Percentiles rank a stretch among this genome's conserved stretches.
Evolutionary conservation across 257 asterid genomes (phyloP).

Genomic region (Lavandula angustifolia): DNA sequence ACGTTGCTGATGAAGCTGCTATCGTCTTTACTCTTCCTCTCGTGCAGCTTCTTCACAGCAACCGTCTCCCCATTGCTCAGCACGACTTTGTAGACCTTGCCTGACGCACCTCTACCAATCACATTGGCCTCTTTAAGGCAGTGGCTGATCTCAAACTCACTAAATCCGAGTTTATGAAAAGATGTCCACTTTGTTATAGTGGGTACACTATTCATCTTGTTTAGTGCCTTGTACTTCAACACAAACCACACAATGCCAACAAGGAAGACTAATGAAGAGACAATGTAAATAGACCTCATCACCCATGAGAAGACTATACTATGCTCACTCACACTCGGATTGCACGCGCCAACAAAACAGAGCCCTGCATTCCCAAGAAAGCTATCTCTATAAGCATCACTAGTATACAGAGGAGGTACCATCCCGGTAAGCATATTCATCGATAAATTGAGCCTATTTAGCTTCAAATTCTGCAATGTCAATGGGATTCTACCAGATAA

Average conservation of each 20-base stretch:
- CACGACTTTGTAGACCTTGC: conserved; percentile 68
- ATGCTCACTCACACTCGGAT: neutral
- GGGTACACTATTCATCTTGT: conserved; percentile 33
- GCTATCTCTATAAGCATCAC: conserved; percentile 51
- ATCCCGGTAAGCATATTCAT: conserved; percentile 60
- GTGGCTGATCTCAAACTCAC: conserved; percentile 54
- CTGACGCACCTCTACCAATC: conserved; percentile 76
- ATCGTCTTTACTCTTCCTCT: conserved; percentile 36
- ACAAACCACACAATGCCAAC: conserved; percentile 50
- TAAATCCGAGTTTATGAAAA: conserved; percentile 70
- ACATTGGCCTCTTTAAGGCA: conserved; percentile 64
- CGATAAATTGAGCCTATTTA: conserved; percentile 63
- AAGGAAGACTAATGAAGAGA: conserved; percentile 45
- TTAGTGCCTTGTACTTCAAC: conserved; percentile 46
- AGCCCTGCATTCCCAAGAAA: conserved; percentile 74
- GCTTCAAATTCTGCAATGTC: conserved; percentile 65
- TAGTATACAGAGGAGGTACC: conserved; percentile 54
- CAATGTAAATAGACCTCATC: conserved; percentile 39
- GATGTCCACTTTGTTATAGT: conserved; percentile 74
- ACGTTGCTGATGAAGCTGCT: conserved; percentile 16
- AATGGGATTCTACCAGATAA: conserved; percentile 63
- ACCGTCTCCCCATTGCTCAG: conserved; percentile 69
- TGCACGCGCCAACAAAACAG: conserved; percentile 51
- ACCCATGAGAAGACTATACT: conserved; percentile 37
- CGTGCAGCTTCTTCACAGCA: conserved; percentile 72